Conservation (phyloP, 2,329 filamentous ascomycete genomes). For the Alternaria sp. region DNA sequence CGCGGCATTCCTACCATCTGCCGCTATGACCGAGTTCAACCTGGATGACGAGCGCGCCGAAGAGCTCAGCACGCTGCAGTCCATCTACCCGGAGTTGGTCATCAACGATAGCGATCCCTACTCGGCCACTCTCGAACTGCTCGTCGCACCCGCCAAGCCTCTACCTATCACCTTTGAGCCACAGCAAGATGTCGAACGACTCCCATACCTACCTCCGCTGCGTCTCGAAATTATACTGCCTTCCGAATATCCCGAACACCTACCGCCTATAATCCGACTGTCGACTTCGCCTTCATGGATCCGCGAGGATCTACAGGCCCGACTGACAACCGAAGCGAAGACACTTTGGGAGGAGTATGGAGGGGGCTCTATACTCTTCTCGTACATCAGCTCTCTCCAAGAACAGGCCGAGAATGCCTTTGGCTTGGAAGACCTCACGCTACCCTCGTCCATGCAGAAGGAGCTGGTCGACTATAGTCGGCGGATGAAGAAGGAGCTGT, state of each 20-base stretch:
- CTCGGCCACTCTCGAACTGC: constrained; percentile 61
- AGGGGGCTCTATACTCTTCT: constrained; percentile 62
- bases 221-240: constrained; percentile 61
- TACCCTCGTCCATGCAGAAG: constrained; percentile 65
- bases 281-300: constrained; percentile 62
- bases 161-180: constrained; percentile 46
- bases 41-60: constrained; percentile 64
- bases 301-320: constrained; percentile 51
- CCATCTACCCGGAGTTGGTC: constrained; percentile 68
- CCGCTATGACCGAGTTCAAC: constrained; percentile 36
- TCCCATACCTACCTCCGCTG: constrained; percentile 65
- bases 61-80: constrained; percentile 65
- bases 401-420: constrained; percentile 64
- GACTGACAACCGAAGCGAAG: constrained; percentile 56
- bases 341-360: constrained; percentile 67
- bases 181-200: constrained; percentile 50
- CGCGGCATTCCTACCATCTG: neutral
- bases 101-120: constrained; percentile 53
- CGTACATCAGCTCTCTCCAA: constrained; percentile 67
- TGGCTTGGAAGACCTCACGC: constrained; percentile 56
- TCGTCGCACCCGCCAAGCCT: constrained; percentile 61
- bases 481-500: constrained; percentile 74
- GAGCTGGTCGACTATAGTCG: constrained; percentile 80
- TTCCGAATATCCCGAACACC: constrained; percentile 61
- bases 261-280: constrained; percentile 59